phyloP scores from a whole-genome alignment of 2,329 filamentous ascomycete species.

The Phyllosticta citrichinensis region DNA sequence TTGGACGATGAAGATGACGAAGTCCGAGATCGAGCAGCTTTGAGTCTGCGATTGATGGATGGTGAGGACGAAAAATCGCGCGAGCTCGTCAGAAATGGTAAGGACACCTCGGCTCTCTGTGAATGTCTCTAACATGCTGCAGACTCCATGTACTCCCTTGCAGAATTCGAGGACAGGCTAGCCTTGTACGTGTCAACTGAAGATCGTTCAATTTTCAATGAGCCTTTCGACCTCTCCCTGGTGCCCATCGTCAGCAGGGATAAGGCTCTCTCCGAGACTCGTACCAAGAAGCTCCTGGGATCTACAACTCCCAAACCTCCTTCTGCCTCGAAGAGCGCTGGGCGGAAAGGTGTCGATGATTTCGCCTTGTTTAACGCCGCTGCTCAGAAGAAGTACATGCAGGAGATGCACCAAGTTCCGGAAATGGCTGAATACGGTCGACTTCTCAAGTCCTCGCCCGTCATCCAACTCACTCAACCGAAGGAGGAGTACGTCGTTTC shows the following conservation, averaged over 20 bases:
- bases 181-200: constrained; percentile 95
- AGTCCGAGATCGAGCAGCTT: constrained; percentile 85
- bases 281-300: constrained; percentile 92
- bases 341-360: constrained; percentile 60
- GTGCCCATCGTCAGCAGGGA: constrained; percentile 92
- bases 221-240: constrained; percentile 80
- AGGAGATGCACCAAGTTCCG: constrained; percentile 82
- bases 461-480: constrained; percentile 86
- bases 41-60: constrained; percentile 86
- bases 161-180: constrained; percentile 91
- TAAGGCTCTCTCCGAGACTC: constrained; percentile 90
- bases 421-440: no score
- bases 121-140: background rate
- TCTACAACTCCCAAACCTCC: constrained; percentile 90
- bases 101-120: constrained; percentile 16
- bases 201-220: constrained; percentile 73
- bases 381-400: constrained; percentile 69
- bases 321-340: constrained; percentile 64
- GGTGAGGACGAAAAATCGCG: constrained; percentile 80
- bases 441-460: constrained; percentile 83
- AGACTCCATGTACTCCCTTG: constrained; percentile 93
- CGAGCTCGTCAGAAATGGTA: constrained; percentile 88
- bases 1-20: constrained; percentile 96
- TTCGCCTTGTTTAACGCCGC: constrained; percentile 67
- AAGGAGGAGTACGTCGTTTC: constrained; percentile 96